These are phyloP conservation scores for Leucocoprinus sp. DNA, from an alignment of 768 basidiomycete species.

Conservation along the genomic window DNA sequence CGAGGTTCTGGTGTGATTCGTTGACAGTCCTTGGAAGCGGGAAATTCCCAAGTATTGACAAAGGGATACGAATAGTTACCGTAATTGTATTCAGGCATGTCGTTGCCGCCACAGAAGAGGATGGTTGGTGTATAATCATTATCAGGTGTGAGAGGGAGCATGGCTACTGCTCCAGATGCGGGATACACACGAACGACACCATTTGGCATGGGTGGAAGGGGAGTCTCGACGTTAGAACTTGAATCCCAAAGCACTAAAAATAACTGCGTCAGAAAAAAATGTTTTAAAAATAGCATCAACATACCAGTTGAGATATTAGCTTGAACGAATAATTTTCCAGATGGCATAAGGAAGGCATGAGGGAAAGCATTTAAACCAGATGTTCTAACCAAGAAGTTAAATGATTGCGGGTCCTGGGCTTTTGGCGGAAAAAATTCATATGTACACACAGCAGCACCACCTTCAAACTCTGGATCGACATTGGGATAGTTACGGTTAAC, in stretches of 20 bases:
- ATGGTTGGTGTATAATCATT: constrained; percentile 84
- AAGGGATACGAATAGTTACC: constrained; percentile 72
- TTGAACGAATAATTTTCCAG: constrained; percentile 75
- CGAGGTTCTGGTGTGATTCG: constrained; percentile 80
- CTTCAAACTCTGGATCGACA: constrained; percentile 50
- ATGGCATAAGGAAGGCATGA: constrained; percentile 65
- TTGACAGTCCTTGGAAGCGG: constrained; percentile 67
- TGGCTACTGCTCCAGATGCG: constrained; percentile 79
- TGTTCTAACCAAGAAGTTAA: constrained; percentile 63
- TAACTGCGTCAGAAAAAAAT: not conserved
- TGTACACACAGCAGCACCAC: constrained; percentile 72
- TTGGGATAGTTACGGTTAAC: constrained; percentile 71
- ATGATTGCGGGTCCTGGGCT: constrained; percentile 36
- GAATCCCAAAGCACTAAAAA: constrained; percentile 26
- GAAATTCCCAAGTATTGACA: constrained; percentile 66
- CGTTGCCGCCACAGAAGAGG: constrained; percentile 85
- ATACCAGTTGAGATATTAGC: constrained; percentile 72
- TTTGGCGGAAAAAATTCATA: constrained; percentile 76
- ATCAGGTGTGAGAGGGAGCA: constrained; percentile 85
- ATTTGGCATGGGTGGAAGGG: constrained; percentile 68
- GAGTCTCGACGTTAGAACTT: constrained; percentile 45
- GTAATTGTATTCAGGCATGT: constrained; percentile 68
- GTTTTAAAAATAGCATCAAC: constrained; percentile 18
- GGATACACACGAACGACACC: constrained; percentile 79
- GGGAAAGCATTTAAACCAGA: constrained; percentile 76